phyloP scores from a whole-genome alignment of 1,284 basidiomycete species.

The Leccinum angustisporum region DNA sequence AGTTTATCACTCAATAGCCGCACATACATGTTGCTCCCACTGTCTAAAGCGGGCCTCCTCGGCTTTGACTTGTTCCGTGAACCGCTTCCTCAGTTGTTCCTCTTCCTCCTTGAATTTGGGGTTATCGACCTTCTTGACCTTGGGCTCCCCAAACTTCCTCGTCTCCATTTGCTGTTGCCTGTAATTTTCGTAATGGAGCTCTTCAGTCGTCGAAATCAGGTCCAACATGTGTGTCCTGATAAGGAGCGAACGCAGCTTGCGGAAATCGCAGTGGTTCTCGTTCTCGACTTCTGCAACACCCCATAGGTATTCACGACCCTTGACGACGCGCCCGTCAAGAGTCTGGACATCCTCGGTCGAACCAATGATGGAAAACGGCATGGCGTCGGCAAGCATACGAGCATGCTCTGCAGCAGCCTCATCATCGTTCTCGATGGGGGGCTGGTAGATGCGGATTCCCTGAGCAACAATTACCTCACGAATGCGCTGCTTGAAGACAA shows the following conservation, averaged over 20 bases:
- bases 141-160: constrained; percentile 97
- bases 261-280: constrained; percentile 99
- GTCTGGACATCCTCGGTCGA: constrained; percentile 94
- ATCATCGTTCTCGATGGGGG: constrained; percentile 91
- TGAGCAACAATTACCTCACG: constrained; percentile 90
- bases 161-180: constrained; percentile 99
- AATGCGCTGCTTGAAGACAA: constrained; percentile 91
- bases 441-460: constrained; percentile 93
- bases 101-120: constrained; percentile 99
- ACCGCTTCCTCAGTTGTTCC: constrained; percentile 92
- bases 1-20: constrained; percentile 2
- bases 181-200: constrained; percentile 97
- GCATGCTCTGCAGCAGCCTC: constrained; percentile 88
- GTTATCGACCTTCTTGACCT: constrained; percentile 99
- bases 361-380: constrained; percentile 99
- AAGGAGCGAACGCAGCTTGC: constrained; percentile 92
- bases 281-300: constrained; percentile 99
- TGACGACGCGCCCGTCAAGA: constrained; percentile 88
- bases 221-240: constrained; percentile 99
- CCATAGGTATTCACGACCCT: constrained; percentile 99
- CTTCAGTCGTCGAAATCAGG: constrained; percentile 94
- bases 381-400: constrained; percentile 81
- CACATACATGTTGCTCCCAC: constrained; percentile 95
- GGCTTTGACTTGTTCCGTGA: constrained; percentile 99
- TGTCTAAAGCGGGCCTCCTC: constrained; percentile 98